These are phyloP conservation scores for Karstenula rhodostoma DNA, from an alignment of 2,329 filamentous ascomycete species.

Conservation along the genomic window DNA sequence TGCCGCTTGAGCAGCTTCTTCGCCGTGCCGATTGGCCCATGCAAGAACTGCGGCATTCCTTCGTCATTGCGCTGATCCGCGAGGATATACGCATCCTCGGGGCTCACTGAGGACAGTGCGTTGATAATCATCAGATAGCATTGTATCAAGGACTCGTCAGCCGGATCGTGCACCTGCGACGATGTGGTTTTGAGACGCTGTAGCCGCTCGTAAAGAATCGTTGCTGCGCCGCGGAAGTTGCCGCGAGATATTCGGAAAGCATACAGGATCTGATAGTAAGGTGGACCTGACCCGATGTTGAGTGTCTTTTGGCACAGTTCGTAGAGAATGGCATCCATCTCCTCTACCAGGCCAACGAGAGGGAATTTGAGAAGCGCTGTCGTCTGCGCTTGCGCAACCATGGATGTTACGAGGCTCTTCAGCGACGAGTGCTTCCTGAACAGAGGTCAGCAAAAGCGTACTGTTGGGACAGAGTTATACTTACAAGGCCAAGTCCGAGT, in stretches of 20 bases:
- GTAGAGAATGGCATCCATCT: conserved; percentile 80
- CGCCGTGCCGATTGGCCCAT: conserved; percentile 39
- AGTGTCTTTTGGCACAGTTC: conserved; percentile 74
- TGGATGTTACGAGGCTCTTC: conserved; percentile 65
- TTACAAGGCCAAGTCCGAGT: conserved; percentile 72
- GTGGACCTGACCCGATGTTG: conserved; percentile 67
- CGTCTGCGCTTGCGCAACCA: conserved; percentile 47
- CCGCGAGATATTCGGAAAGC: conserved; percentile 84
- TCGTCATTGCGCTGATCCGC: conserved; percentile 59
- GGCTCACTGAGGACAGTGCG: conserved; percentile 82
- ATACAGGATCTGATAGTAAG: conserved; percentile 90
- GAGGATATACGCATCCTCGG: conserved; percentile 83
- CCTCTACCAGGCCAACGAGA: conserved; percentile 77
- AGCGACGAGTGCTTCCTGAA: conserved; percentile 71
- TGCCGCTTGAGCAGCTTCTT: conserved; percentile 66
- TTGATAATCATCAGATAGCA: conserved; percentile 94
- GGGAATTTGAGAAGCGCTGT: conserved; percentile 72
- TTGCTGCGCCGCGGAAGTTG: conserved; percentile 82
- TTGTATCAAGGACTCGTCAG: conserved; percentile 68
- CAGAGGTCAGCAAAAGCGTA: conserved; percentile 23
- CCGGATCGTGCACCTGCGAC: conserved; percentile 51
- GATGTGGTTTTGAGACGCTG: conserved; percentile 57
- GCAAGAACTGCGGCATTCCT: conserved; percentile 31
- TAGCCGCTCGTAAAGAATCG: conserved; percentile 64
- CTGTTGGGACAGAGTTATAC: conserved; percentile 13